These are phyloP conservation scores for Ogataea pilisensis DNA, from an alignment of 805 yeast genomes.

Conservation along the genomic window DNA sequence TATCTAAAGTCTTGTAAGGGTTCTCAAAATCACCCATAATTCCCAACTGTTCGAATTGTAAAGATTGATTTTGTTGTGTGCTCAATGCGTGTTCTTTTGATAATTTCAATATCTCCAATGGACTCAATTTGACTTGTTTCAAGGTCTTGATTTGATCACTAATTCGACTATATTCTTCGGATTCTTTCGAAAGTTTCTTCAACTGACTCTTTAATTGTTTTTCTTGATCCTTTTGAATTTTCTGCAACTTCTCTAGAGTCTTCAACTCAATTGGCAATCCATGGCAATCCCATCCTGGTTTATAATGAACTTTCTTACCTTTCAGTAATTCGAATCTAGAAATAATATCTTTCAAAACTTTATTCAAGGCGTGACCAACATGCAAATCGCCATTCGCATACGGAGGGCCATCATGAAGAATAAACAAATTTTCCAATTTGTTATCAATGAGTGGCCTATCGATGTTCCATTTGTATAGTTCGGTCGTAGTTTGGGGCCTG, in stretches of 20 bases:
- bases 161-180: constrained; percentile 9
- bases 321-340: constrained; percentile 59
- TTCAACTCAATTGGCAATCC: constrained; percentile 95
- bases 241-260: constrained; percentile 50
- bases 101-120: constrained; percentile 55
- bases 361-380: constrained; percentile 88
- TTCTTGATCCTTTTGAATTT: constrained; percentile 25
- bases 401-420: constrained; percentile 96
- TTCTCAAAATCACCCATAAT: constrained; percentile 79
- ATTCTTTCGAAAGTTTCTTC: constrained; percentile 14
- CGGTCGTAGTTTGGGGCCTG: constrained; percentile 51
- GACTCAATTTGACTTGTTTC: constrained; percentile 28
- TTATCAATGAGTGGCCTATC: constrained; percentile 21
- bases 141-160: constrained; percentile 9
- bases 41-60: constrained; percentile 64
- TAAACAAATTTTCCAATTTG: constrained; percentile 43
- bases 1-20: constrained; percentile 70
- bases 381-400: constrained; percentile 96
- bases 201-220: constrained; percentile 27
- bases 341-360: constrained; percentile 82
- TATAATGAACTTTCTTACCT: constrained; percentile 63
- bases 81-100: constrained; percentile 68
- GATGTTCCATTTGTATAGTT: constrained; percentile 64
- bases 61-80: constrained; percentile 60
- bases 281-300: constrained; percentile 99